Percentiles rank a stretch among this genome's conserved stretches.
phyloP scores from a whole-genome alignment of 257 asterid genomes.

The Solanum verrucosum region DNA sequence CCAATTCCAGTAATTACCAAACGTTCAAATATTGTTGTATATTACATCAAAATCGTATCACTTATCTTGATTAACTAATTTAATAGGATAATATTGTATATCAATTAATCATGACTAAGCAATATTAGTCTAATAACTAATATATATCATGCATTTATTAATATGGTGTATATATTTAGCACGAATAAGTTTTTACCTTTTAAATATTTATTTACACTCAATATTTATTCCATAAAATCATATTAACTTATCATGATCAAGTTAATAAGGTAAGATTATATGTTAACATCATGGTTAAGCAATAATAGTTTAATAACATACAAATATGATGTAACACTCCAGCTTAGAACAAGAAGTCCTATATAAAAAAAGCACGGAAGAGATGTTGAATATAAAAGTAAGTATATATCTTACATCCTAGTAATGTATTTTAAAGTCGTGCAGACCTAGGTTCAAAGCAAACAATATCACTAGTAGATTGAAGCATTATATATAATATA shows the following conservation, averaged over 20 bases:
- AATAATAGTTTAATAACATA: neutral
- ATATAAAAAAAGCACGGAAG: fast-evolving
- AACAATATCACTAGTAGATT: fast-evolving
- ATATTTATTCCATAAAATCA: neutral
- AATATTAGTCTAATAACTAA: neutral
- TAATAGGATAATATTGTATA: neutral
- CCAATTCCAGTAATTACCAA: neutral
- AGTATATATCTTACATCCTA: too few species aligned
- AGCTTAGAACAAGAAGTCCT: neutral
- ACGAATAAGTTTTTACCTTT: neutral
- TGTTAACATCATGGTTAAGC: neutral
- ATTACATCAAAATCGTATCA: neutral
- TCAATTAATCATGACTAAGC: neutral
- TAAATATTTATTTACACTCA: neutral
- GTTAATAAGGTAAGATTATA: neutral
- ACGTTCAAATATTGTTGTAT: neutral
- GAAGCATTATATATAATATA: neutral
- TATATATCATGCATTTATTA: neutral
- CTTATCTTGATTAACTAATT: neutral
- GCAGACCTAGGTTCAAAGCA: neutral
- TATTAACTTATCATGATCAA: neutral
- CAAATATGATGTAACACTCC: neutral
- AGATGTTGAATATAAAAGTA: fast-evolving
- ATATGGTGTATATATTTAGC: neutral
- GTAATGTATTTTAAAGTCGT: too few species aligned